Percentiles rank a stretch among this genome's conserved stretches.
Conservation (phyloP, 805 yeast species). For the Barnettozyma sucrosica region DNA sequence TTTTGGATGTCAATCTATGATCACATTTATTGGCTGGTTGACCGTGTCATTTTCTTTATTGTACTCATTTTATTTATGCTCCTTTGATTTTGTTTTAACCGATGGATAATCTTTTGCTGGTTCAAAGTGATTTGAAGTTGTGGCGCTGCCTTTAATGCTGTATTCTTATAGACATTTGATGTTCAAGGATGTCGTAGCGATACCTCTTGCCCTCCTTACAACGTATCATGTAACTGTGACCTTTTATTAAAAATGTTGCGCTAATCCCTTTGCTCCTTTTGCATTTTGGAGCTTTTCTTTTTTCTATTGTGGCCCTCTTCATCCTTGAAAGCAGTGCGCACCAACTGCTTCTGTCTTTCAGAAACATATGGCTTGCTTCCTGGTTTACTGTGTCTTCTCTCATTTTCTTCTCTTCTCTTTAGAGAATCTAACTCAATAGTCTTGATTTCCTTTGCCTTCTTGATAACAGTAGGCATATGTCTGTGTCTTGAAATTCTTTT, state of each 20-base stretch:
- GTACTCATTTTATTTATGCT: neutral
- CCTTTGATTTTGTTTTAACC: neutral
- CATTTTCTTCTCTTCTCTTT: slow-evolving; percentile 78
- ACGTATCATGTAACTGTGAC: neutral
- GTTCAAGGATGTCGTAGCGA: neutral
- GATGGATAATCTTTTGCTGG: slow-evolving; percentile 3
- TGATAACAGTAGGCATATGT: slow-evolving; percentile 81
- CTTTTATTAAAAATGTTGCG: neutral
- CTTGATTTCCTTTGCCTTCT: slow-evolving; percentile 87
- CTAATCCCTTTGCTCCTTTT: neutral
- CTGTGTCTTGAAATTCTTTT: slow-evolving; percentile 86
- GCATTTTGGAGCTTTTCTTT: slow-evolving; percentile 1
- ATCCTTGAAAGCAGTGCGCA: slow-evolving; percentile 69
- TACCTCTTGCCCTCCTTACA: neutral
- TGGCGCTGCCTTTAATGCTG: neutral
- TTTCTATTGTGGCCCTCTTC: slow-evolving; percentile 26
- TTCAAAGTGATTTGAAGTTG: slow-evolving; percentile 1
- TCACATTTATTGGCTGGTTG: neutral
- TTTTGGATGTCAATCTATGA: slow-evolving; percentile 63
- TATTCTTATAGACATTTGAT: slow-evolving; percentile 8
- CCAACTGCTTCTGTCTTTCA: slow-evolving; percentile 83
- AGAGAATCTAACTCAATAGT: slow-evolving; percentile 63
- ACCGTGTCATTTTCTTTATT: neutral
- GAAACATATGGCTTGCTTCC: slow-evolving; percentile 51
- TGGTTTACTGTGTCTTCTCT: slow-evolving; percentile 69